These are phyloP conservation scores for Lepidium africanum DNA, from an alignment of 345 rosid species.

Conservation along the genomic window DNA sequence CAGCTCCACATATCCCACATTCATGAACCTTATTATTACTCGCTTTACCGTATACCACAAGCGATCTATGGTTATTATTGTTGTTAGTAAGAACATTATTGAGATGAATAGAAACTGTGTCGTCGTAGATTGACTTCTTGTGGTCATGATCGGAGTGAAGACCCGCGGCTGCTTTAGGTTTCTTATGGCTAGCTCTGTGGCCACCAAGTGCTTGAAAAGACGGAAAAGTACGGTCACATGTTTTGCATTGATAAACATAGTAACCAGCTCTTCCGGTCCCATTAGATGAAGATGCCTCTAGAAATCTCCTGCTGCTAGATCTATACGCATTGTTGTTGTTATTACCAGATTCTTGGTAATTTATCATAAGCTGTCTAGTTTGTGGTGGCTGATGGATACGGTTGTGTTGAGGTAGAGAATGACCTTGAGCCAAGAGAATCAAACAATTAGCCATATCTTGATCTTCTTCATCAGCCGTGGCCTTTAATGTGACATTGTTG, in stretches of 20 bases:
- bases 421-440: constrained; percentile 82
- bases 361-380: constrained; percentile 20
- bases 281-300: constrained; percentile 44
- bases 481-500: constrained; percentile 27
- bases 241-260: constrained; percentile 87
- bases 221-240: constrained; percentile 76
- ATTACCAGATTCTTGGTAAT: constrained; percentile 8
- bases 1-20: constrained; percentile 87
- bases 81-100: constrained; percentile 23
- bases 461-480: constrained; percentile 59
- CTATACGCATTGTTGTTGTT: constrained; percentile 23
- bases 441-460: constrained; percentile 93
- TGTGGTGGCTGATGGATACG: constrained; percentile 10
- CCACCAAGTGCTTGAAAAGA: constrained; percentile 99
- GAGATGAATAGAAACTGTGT: constrained; percentile 55
- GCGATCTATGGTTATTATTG: constrained; percentile 23
- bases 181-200: constrained; percentile 96
- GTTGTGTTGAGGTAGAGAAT: constrained; percentile 22
- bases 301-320: constrained; percentile 57
- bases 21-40: constrained; percentile 59
- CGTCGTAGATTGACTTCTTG: constrained; percentile 37
- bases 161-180: constrained; percentile 39
- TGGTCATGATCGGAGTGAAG: constrained; percentile 19
- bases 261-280: constrained; percentile 47
- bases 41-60: constrained; percentile 11